A percentile compares a stretch with the other conserved stretches of the same genome.
phyloP scores from a whole-genome alignment of 1,139 yeast genomes.

The Saccharomyces hybrid region DNA sequence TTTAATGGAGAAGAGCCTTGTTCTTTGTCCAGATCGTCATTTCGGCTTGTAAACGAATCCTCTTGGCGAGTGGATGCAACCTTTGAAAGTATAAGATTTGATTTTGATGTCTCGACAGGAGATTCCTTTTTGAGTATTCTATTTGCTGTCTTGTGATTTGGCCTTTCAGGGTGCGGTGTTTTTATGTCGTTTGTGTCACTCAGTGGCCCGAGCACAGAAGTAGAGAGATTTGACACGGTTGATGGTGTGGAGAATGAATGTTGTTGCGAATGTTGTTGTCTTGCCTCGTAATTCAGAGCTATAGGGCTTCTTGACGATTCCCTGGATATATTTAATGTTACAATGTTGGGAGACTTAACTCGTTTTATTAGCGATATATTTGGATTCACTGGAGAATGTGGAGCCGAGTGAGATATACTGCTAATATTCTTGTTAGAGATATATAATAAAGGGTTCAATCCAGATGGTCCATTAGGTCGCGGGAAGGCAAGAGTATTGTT shows the following conservation, averaged over 20 bases:
- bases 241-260: not conserved
- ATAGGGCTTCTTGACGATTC: slow-evolving; percentile 31
- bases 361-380: slow-evolving; percentile 28
- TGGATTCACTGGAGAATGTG: slow-evolving; percentile 12
- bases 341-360: slow-evolving; percentile 31
- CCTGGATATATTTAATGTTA: slow-evolving; percentile 30
- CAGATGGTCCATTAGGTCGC: slow-evolving; percentile 7
- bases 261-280: not conserved
- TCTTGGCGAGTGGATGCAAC: not conserved
- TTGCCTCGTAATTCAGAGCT: slow-evolving; percentile 12
- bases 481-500: slow-evolving; percentile 9
- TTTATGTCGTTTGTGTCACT: not conserved
- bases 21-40: not conserved
- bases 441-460: slow-evolving; percentile 4
- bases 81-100: not conserved
- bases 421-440: not conserved
- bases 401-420: slow-evolving; percentile 6
- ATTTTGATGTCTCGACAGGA: not conserved
- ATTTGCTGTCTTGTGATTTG: not conserved
- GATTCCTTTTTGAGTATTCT: not conserved
- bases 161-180: not conserved
- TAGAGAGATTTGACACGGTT: not conserved
- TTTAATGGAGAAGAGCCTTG: slow-evolving; percentile 9
- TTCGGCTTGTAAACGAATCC: not conserved
- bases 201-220: not conserved